Evolutionary conservation across 2,329 filamentous ascomycete species (phyloP).

Genomic region (Alternaria gaisen): DNA sequence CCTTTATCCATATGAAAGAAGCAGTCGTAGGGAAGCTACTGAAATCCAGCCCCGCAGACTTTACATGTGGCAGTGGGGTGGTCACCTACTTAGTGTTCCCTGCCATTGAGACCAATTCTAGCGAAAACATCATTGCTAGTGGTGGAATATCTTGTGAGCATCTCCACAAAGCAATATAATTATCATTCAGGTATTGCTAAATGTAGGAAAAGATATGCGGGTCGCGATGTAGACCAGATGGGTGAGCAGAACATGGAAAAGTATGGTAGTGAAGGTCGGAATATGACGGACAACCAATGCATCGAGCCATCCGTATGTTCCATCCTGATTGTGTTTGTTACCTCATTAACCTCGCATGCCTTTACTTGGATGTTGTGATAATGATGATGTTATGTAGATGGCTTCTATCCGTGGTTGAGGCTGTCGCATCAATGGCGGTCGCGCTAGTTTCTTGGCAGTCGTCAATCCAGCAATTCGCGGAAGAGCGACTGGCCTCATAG

Average conservation of each 20-base stretch:
- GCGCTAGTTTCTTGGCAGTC: conserved; percentile 29
- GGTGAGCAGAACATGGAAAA: background rate
- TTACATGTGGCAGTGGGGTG: background rate
- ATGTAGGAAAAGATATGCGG: background rate
- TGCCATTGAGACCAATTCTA: background rate
- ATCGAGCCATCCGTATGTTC: background rate
- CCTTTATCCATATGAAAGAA: conserved; percentile 9
- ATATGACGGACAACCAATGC: background rate
- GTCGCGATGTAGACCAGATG: background rate
- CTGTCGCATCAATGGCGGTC: background rate
- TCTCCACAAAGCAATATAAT: background rate
- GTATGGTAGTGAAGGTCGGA: background rate
- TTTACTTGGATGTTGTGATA: background rate
- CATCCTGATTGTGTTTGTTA: background rate
- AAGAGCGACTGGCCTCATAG: background rate
- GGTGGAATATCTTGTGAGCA: background rate
- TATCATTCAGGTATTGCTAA: background rate
- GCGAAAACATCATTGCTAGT: background rate
- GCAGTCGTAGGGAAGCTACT: background rate
- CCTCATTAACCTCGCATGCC: background rate
- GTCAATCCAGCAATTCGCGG: conserved; percentile 23
- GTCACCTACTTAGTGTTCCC: background rate
- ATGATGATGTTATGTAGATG: background rate
- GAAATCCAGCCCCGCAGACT: background rate
- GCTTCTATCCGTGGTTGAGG: background rate